phyloP scores from a whole-genome alignment of 345 rosid genomes.

The Firmiana major region DNA sequence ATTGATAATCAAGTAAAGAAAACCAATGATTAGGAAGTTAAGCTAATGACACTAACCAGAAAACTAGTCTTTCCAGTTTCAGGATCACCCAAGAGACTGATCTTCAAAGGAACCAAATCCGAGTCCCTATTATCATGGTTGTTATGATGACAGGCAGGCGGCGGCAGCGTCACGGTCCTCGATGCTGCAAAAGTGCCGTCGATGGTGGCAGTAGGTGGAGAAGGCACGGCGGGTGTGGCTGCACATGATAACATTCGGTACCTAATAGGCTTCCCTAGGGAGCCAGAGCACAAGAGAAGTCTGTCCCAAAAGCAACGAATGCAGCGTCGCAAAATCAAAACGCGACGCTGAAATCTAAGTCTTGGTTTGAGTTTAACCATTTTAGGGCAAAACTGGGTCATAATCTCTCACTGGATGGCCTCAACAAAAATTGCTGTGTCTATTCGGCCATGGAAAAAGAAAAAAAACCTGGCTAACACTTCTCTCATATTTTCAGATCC shows the following conservation, averaged over 20 bases:
- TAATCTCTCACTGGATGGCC: slow-evolving; percentile 22
- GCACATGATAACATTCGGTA: slow-evolving; percentile 39
- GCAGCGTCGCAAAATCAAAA: slow-evolving; percentile 51
- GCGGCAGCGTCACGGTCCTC: neutral
- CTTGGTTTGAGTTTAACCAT: slow-evolving; percentile 37
- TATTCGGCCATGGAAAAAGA: slow-evolving; percentile 27
- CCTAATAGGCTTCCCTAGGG: slow-evolving; percentile 45
- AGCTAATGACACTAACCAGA: slow-evolving; percentile 36
- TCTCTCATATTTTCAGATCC: neutral
- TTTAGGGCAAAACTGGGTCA: slow-evolving; percentile 25
- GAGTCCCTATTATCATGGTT: slow-evolving; percentile 34
- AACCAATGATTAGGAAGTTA: neutral
- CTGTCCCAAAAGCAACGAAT: slow-evolving; percentile 46
- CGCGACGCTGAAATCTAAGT: slow-evolving; percentile 42
- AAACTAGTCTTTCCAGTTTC: slow-evolving; percentile 77
- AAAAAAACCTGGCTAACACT: neutral
- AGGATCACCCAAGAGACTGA: slow-evolving; percentile 76
- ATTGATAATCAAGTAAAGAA: neutral
- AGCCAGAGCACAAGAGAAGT: slow-evolving; percentile 42
- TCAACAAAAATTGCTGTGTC: neutral
- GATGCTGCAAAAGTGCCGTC: neutral
- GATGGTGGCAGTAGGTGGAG: slow-evolving; percentile 22
- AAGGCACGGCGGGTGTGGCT: slow-evolving; percentile 17
- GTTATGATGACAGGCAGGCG: slow-evolving; percentile 12
- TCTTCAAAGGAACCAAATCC: slow-evolving; percentile 81